Conservation (phyloP, 2,329 filamentous ascomycete species). For the Verticillium isaacii region DNA sequence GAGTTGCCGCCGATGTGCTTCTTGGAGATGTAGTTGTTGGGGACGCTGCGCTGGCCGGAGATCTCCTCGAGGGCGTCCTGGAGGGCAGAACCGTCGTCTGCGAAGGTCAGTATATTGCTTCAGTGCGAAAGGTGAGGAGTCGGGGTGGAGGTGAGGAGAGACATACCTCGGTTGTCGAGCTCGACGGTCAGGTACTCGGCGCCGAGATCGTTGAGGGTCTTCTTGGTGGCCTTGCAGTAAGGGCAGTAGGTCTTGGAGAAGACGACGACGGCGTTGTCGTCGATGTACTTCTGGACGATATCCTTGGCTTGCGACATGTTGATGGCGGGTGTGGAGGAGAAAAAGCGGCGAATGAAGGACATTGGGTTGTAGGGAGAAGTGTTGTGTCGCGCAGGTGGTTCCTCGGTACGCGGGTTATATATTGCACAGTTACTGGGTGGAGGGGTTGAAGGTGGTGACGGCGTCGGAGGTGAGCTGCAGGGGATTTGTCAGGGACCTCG, state of each 20-base stretch:
- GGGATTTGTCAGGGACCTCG: not conserved
- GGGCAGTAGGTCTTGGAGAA: constrained; percentile 98
- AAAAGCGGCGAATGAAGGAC: constrained; percentile 70
- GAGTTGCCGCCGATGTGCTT: constrained; percentile 97
- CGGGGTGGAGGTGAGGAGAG: constrained; percentile 27
- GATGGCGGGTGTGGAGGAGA: constrained; percentile 57
- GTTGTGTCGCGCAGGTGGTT: not conserved
- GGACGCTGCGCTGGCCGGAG: constrained; percentile 81
- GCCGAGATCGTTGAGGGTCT: constrained; percentile 61
- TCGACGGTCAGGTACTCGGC: constrained; percentile 75
- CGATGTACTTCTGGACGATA: constrained; percentile 82
- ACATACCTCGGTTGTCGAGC: constrained; percentile 78
- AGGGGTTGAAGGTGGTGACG: not conserved
- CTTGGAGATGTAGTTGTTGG: constrained; percentile 89
- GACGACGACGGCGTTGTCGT: constrained; percentile 85
- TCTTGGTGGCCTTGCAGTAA: constrained; percentile 80
- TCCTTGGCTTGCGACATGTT: constrained; percentile 78
- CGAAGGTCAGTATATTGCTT: constrained; percentile 12
- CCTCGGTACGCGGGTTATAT: not conserved
- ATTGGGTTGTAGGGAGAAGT: constrained; percentile 24
- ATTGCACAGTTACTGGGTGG: not conserved
- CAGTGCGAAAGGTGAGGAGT: not conserved
- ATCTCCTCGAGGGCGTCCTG: constrained; percentile 80
- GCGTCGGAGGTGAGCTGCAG: constrained; percentile 2
- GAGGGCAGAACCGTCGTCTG: constrained; percentile 77